Evolutionary conservation across 495 filamentous ascomycete species (phyloP), one percentile per base, ranked within the genome.

Genomic region (Pyronema omphalodes): DNA sequence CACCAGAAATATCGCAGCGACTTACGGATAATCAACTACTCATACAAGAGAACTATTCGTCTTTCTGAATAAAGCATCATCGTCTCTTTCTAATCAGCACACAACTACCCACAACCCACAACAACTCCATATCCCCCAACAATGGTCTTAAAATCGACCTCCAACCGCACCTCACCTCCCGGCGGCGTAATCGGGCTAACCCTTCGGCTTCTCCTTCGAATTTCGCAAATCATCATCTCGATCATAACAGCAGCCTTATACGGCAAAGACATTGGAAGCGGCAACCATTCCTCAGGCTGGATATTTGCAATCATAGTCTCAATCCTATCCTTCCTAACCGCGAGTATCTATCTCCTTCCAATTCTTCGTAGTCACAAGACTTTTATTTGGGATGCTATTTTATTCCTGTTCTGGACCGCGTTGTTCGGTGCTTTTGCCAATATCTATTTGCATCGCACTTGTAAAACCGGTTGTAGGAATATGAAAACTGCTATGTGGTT

Each of bases 401-500:
- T 83, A 6, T 78, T 74, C 51, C 63, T 83, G 12, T 66, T 84
- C 44, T 84, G 76, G 76, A 63, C 77, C 54, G 71, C 71, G 36
- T 61, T 82, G 46, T 83, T 85, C 66, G 80, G 79, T 0, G 68
- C 80, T 53, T 84, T 83, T 60, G 81, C 73, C 35, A 73, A 73
- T 58, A 69, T 79, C 66, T 84, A 76, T 69, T 71, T 80, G 52
- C 63, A 70, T 19, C 71, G 70, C 41, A 62, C 79, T 60, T 60
- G 73, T 33, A 68, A 71, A 43, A 69, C 68, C 41, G 63, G 71
- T 56, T 71, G 78, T 47, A 63, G 60, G 53, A 71, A 76, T 40
- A 84, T 84, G 82, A 76, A 80, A 57, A 70, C 74, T 57, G 81
- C 78, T 14, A 76, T 78, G 39, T 84, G 80, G 79, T 63, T 83